Base-by-base conservation (phyloP, 2,329 filamentous ascomycete genomes). In the Ophiognomonia clavigignenti-juglandacearum region DNA sequence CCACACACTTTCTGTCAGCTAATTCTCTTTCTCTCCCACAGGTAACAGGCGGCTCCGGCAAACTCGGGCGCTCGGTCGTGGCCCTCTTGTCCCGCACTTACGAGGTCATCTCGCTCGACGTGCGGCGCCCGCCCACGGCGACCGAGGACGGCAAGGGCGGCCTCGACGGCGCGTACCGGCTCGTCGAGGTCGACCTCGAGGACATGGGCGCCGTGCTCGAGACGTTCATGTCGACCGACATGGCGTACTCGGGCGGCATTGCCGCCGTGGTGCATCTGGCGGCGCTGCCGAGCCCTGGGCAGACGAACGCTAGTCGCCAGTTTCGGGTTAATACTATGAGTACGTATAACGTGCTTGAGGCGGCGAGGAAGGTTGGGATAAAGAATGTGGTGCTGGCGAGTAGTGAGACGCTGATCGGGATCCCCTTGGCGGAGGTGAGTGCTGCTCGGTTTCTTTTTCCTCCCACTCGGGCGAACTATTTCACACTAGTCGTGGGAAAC, bases 331-430 rank as follows among this genome's bases (percentile, higher is more conserved):
- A 51, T 38, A 48, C 48, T 7, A 48, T 51, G 35, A 51, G 48
- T 37, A 51, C 48, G 16, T 51, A 51, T 18, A 51, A 51, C 31
- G 48, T 51, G n/a, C 40, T 51, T 19, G 48, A 51, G 41, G 48
- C 48, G 14, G 14, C 39, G 22, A 45, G 48, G 14, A 51, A 51
- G 45, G 32, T 51, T 16, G 48, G 39, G 6, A 23, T 51, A 8
- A 39, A 37, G n/a, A 51, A 48, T 26, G 37, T 51, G 11, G 48
- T 51, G 6, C 44, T 51, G 14, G 48, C 48, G 2, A 38, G 31
- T 31, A 40, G 34, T 32, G 48, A 51, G 48, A 51, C 48, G 20
- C 45, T 51, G 26, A 48, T 51, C 40, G 48, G 48, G 16, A 47
- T 51, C 39, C 48, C 48, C 19, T 45, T 51, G 22, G 48, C 48